Evolutionary conservation across 1,139 yeast species (phyloP).

Genomic region (Yamadazyma siamensis): DNA sequence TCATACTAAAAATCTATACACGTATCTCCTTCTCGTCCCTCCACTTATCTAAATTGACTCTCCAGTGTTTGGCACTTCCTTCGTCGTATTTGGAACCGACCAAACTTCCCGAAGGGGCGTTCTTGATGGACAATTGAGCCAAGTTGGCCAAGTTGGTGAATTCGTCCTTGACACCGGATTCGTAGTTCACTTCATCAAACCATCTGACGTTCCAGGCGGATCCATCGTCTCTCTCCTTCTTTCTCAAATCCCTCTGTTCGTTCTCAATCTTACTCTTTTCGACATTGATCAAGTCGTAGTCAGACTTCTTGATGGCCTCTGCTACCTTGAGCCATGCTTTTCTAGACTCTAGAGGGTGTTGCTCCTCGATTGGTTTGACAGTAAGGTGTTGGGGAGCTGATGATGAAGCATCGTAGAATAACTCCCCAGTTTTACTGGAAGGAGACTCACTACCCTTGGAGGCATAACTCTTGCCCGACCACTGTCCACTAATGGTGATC

Average conservation of each 20-base stretch:
- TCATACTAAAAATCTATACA: constrained; percentile 17
- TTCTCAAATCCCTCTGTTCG: constrained; percentile 76
- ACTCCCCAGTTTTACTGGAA: constrained; percentile 35
- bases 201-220: constrained; percentile 71
- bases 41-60: constrained; percentile 55
- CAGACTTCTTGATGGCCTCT: constrained; percentile 72
- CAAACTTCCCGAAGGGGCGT: constrained; percentile 66
- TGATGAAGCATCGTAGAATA: constrained; percentile 69
- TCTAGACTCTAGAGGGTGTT: constrained; percentile 73
- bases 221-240: constrained; percentile 62
- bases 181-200: constrained; percentile 60
- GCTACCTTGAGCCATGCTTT: constrained; percentile 87
- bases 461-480: constrained; percentile 74
- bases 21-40: constrained; percentile 56
- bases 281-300: constrained; percentile 67
- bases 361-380: constrained; percentile 81
- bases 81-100: constrained; percentile 50
- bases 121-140: constrained; percentile 56
- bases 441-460: constrained; percentile 41
- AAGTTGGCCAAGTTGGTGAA: constrained; percentile 51
- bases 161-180: constrained; percentile 18
- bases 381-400: constrained; percentile 49
- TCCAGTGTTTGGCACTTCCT: constrained; percentile 62
- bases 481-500: constrained; percentile 82
- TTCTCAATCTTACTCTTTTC: constrained; percentile 80